Base-by-base conservation (phyloP, 352 stramenopile genomes). In the Globisporangium splendens region DNA sequence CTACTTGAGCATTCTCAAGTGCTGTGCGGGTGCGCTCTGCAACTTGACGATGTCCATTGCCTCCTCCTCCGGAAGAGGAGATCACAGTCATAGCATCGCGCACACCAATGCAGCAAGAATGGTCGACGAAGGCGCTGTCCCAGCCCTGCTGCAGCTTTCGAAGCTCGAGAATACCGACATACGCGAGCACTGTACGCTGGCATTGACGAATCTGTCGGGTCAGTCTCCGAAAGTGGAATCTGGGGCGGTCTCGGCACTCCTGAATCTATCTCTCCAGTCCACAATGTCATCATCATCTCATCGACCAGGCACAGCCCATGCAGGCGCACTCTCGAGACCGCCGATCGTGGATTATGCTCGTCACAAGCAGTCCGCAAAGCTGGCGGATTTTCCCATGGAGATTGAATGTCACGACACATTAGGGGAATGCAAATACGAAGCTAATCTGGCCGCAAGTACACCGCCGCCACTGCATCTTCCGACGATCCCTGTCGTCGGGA, bases 171-270 rank as follows among this genome's bases (percentile, higher is more conserved):
- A 81, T 35, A 70, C 86, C 20, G 70, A 75, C 0, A 77, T 89
- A 12, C 79, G 78, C 2, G 80, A 91, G 38, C 66, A 80, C 48
- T 93, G 83, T 33, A 89, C 83, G 17, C 59, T 86, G 8, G 81
- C 83, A 14, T 59, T 93, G 8, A 86, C 81, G 0, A 91, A 93
- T 62, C 52, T 93, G 2, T 90, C 81, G 6, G 63, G 69, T 8
- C 72, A 88, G 44, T 89, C 81, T 0, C 82, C 83, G 0, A 89
- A 70, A 46, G 75, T 93, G 15, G 76, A 88, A n/a, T 77, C 75
- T 8, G 83, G 81, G 2, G 72, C 83, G 1, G 78, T 93, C 2
- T 81, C 79, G 0, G 79, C 70, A 2, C 55, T 91, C 20, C 61
- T 91, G 38, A 76, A 69, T 15, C 46, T 89, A 4, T 86, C 79